Conservation (phyloP, 108 stramenopile species). For the Fistulifera solaris region DNA sequence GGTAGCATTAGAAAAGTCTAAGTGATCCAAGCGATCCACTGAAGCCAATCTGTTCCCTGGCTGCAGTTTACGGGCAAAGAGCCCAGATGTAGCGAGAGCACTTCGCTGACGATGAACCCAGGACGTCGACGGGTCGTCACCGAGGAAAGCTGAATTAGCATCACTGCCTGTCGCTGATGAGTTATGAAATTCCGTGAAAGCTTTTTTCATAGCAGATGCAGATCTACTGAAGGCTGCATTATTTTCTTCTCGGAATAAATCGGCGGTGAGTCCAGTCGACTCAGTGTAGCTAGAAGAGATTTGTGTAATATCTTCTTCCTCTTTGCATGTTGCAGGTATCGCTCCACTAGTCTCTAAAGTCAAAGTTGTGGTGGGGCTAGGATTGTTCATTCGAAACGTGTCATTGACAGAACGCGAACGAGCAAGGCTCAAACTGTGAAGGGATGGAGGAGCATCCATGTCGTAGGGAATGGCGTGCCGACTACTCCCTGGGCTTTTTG, state of each 20-base stretch:
- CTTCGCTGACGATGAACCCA: constrained; percentile 1
- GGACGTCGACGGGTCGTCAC: constrained; percentile 35
- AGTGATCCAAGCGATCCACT: background rate
- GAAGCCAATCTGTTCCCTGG: background rate
- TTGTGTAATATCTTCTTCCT: background rate
- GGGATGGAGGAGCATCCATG: background rate
- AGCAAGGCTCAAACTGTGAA: background rate
- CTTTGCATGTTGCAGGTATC: background rate
- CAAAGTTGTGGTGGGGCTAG: background rate
- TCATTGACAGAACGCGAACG: background rate
- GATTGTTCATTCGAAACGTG: background rate
- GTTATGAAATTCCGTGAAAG: constrained; percentile 77
- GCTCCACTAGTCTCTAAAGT: background rate
- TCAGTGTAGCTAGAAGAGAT: background rate
- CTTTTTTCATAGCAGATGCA: constrained; percentile 44
- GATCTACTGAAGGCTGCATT: background rate
- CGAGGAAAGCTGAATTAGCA: constrained; percentile 61
- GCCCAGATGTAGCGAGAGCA: background rate
- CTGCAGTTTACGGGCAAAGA: background rate
- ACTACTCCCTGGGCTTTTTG: constrained; percentile 1
- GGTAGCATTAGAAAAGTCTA: constrained; percentile 5
- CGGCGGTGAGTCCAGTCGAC: background rate
- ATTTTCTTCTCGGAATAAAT: background rate
- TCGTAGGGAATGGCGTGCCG: background rate
- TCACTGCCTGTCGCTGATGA: constrained; percentile 44